Evolutionary conservation across 371 early-diverging fungal species (phyloP).

Genomic region (Batkoa obscura): DNA sequence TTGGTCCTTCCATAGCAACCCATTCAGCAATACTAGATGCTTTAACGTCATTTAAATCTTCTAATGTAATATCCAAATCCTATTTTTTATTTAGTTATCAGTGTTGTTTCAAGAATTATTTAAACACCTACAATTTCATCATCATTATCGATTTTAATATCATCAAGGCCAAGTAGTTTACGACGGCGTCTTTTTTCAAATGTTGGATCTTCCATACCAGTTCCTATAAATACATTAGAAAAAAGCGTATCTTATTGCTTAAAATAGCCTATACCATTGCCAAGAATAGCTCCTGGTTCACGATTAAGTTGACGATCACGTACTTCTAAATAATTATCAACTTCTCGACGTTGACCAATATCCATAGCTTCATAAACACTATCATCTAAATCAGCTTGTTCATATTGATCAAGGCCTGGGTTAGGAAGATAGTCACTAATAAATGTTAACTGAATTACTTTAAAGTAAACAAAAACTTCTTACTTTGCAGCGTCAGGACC

Average conservation of each 20-base stretch:
- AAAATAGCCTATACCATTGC: background rate
- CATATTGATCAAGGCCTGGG: conserved; percentile 58
- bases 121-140: background rate
- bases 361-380: conserved; percentile 50
- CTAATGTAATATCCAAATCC: background rate
- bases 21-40: conserved; percentile 38
- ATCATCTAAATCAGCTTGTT: conserved; percentile 53
- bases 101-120: background rate
- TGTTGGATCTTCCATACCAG: background rate
- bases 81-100: background rate
- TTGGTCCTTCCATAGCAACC: conserved; percentile 52
- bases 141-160: background rate
- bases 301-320: conserved; percentile 43
- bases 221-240: background rate
- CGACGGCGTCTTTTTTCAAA: background rate
- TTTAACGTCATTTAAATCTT: conserved; percentile 8
- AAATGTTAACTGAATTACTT: conserved; percentile 10
- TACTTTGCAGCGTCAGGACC: conserved; percentile 42
- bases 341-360: conserved; percentile 41
- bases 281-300: conserved; percentile 4
- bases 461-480: conserved; percentile 11
- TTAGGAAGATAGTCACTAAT: conserved; percentile 57
- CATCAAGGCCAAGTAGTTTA: background rate
- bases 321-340: conserved; percentile 57
- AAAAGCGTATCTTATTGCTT: background rate